Base-by-base conservation (phyloP, 2,329 filamentous ascomycete genomes). In the Chaetomium strumarium region DNA sequence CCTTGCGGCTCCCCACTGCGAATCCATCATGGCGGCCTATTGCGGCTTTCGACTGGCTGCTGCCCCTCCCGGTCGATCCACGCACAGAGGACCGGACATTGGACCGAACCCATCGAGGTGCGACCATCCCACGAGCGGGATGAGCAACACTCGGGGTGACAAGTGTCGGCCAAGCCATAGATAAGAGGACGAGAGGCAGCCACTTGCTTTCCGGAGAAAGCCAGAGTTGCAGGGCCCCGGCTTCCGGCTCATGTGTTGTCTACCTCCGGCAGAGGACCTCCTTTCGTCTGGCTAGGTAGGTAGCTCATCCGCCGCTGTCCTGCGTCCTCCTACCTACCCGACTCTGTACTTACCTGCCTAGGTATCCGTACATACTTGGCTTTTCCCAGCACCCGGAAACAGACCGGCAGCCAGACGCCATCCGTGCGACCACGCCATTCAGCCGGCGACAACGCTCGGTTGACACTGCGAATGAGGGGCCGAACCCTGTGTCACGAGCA, bases 401-500 rank as follows among this genome's bases (percentile, higher is more conserved):
- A 14, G 20, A 24, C 37, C 8, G 34, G 34, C 24, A 24, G 24
- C 33, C 33, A 24, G 4, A 24, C 24, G 7, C 24, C 38, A 36
- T 37, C 14, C 31, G 42, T 42, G 29, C 51, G 43, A 29, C 51
- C 33, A 46, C 46, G 47, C 48, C 45, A 58, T 58, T 58, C 58
- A 59, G 52, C 57, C 57, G 53, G 52, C 50, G 46, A 46, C 49
- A 33, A 49, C 40, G 34, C 38, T 50, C 53, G 39, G 51, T 42
- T 48, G 45, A 44, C 49, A 51, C 52, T 46, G 56, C 60, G 58
- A 61, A 60, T 61, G 55, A 54, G 53, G 51, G 49, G 49, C 46
- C 42, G 51, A 46, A 16, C 49, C 47, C 36, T 34, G 53, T 61
- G 60, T 62, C 60, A 62, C 59, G 56, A 55, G 60, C 51, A 20